Evolutionary conservation across 768 basidiomycete species (phyloP).

Genomic region (Aureoboletus auriporus): DNA sequence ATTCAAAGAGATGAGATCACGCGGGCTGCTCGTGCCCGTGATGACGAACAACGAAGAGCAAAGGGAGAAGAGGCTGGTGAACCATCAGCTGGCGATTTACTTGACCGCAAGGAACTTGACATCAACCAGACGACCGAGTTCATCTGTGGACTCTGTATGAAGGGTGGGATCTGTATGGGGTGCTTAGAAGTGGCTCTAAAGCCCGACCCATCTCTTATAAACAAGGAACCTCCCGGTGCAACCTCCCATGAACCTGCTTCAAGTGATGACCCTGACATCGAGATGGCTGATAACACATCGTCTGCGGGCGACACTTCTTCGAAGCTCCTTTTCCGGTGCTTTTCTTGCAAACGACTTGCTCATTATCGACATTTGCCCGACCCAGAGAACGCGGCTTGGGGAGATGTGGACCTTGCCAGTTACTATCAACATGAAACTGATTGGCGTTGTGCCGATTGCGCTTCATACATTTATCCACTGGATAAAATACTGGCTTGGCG

Average conservation of each 20-base stretch:
- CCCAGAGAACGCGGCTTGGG: slow-evolving; percentile 36
- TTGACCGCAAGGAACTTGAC: slow-evolving; percentile 45
- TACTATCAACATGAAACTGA: slow-evolving; percentile 52
- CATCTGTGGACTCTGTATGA: slow-evolving; percentile 68
- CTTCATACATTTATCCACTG: slow-evolving; percentile 61
- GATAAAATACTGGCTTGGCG: slow-evolving; percentile 94
- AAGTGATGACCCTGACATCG: slow-evolving; percentile 23
- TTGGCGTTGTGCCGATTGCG: slow-evolving; percentile 79
- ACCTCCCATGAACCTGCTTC: slow-evolving; percentile 7
- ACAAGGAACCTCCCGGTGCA: slow-evolving; percentile 10
- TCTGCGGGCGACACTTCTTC: slow-evolving; percentile 15
- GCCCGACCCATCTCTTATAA: slow-evolving; percentile 35
- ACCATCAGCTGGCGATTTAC: slow-evolving; percentile 28
- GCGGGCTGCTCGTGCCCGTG: slow-evolving; percentile 55
- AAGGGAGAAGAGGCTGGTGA: slow-evolving; percentile 21
- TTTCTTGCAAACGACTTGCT: slow-evolving; percentile 75
- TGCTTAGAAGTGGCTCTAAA: slow-evolving; percentile 58
- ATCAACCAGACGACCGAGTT: slow-evolving; percentile 70
- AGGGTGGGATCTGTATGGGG: slow-evolving; percentile 75
- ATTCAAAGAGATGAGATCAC: slow-evolving; percentile 71
- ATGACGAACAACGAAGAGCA: slow-evolving; percentile 38
- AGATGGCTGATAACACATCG: slow-evolving; percentile 32
- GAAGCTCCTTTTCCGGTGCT: slow-evolving; percentile 74
- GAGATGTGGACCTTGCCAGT: slow-evolving; percentile 45
- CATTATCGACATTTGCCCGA: slow-evolving; percentile 74